Percentiles rank a stretch among this genome's conserved stretches.
phyloP scores from a whole-genome alignment of 352 stramenopile genomes.

The Phytophthora pluvialis region DNA sequence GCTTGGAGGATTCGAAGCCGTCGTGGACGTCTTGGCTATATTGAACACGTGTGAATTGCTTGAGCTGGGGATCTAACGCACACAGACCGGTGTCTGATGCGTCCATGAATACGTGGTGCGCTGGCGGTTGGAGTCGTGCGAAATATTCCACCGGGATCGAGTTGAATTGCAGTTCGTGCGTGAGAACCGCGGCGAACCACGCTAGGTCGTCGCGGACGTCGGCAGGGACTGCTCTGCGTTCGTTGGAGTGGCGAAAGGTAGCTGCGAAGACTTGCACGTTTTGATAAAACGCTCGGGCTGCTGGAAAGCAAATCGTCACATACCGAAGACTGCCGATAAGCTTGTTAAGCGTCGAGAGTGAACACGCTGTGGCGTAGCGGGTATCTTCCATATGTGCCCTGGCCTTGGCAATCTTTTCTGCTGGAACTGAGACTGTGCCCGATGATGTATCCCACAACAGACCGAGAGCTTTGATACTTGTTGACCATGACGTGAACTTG shows the following conservation, averaged over 20 bases:
- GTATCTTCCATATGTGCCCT: neutral
- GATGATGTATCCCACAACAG: slow-evolving; percentile 4
- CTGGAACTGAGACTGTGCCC: slow-evolving; percentile 8
- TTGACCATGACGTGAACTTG: slow-evolving; percentile 19
- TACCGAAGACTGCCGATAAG: slow-evolving; percentile 13
- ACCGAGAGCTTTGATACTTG: neutral
- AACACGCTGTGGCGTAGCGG: neutral
- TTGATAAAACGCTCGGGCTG: slow-evolving; percentile 17
- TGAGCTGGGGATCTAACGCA: neutral
- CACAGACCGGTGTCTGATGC: slow-evolving; percentile 15
- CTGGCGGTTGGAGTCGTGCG: neutral
- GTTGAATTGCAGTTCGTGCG: neutral
- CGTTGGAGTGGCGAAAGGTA: neutral
- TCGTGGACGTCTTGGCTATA: neutral
- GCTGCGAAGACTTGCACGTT: slow-evolving; percentile 7
- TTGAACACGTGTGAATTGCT: slow-evolving; percentile 3
- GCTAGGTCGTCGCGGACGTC: too few species aligned
- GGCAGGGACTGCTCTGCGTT: too few species aligned
- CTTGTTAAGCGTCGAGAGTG: neutral
- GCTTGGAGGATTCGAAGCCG: neutral
- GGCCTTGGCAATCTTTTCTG: slow-evolving; percentile 1
- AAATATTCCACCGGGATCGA: slow-evolving; percentile 16
- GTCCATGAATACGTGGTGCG: slow-evolving; percentile 11
- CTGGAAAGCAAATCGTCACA: slow-evolving; percentile 14
- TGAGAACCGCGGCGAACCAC: slow-evolving; percentile 10